Evolutionary conservation across 345 rosid genomes (phyloP), one percentile per base, ranked within the genome.

Genomic region (Eucalyptus albens): DNA sequence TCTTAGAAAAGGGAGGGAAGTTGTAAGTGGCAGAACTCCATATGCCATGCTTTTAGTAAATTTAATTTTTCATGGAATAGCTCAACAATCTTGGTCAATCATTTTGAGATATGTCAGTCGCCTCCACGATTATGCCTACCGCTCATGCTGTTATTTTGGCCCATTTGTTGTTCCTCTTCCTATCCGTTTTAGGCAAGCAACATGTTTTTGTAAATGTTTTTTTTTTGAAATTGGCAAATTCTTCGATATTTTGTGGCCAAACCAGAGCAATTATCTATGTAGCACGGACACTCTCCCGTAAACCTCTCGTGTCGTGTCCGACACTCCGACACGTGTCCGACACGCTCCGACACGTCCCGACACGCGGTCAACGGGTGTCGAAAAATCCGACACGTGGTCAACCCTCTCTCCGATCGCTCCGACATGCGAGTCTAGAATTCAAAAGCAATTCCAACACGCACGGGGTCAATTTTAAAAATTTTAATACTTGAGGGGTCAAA

Each of bases 191-290:
- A 19, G n/a, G 26, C 37, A 62, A 29, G 22, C 16, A 13, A 19
- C 86, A 12, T 42, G 53, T 1, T 51, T 31, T 11, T 5, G 27
- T 72, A 85, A 22, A 33, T 9, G 49, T 60, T 88, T 50, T 44
- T 88, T 44, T 33, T 51, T 62, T 27, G 33, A 62, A 27, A 87
- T 92, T 95, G 99, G 94, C 92, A 53, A 97, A 95, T 93, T 99
- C 95, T 81, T 96, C 98, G 9, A 95, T 65, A 93, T 97, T 97
- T 92, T 37, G 94, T 86, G 99, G 98, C 56, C 99, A 97, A 91
- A 91, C 90, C 6, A 96, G 98, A 51, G 92, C 97, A 69, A 95
- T 97, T 60, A 96, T n/a, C n/a, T n/a, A n/a, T n/a, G n/a, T n/a
- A n/a, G n/a, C n/a, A n/a, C n/a, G n/a, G n/a, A n/a, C n/a, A n/a